phyloP scores from a whole-genome alignment of 441 rosid genomes.

The Gossypium laxum region DNA sequence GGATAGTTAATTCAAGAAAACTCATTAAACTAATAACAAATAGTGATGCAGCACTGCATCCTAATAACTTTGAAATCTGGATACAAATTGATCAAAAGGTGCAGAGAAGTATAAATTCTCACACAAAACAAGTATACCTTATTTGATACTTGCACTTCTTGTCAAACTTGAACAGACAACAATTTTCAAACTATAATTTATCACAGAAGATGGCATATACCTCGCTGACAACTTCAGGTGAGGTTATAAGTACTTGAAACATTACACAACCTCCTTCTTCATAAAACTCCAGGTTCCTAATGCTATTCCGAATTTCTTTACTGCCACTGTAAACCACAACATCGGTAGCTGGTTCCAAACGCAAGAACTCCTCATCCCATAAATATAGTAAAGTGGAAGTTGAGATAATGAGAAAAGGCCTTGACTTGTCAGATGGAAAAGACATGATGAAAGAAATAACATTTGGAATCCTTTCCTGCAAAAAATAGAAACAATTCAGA shows the following conservation, averaged over 20 bases:
- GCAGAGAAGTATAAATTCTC: neutral
- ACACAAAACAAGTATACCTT: neutral
- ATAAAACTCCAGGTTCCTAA: slow-evolving; percentile 35
- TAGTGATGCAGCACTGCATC: neutral
- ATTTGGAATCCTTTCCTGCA: slow-evolving; percentile 44
- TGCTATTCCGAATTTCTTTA: slow-evolving; percentile 28
- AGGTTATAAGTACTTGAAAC: slow-evolving; percentile 43
- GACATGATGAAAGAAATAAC: slow-evolving; percentile 35
- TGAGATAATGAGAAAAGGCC: slow-evolving; percentile 46
- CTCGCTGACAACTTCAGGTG: slow-evolving; percentile 42
- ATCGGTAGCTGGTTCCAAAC: slow-evolving; percentile 28
- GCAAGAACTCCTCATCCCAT: slow-evolving; percentile 46
- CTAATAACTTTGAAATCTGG: neutral
- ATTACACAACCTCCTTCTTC: slow-evolving; percentile 33
- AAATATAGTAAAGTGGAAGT: slow-evolving; percentile 28
- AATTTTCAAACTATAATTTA: neutral
- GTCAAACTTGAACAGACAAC: neutral
- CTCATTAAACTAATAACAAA: neutral
- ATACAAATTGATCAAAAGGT: neutral
- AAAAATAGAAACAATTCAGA: slow-evolving; percentile 3
- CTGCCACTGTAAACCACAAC: slow-evolving; percentile 41
- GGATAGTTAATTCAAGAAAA: neutral
- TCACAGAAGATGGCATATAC: slow-evolving; percentile 23
- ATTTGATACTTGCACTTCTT: neutral
- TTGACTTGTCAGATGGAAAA: slow-evolving; percentile 19